Conservation (phyloP, 176 grass and related monocot species). For the Alopecurus myosuroides region DNA sequence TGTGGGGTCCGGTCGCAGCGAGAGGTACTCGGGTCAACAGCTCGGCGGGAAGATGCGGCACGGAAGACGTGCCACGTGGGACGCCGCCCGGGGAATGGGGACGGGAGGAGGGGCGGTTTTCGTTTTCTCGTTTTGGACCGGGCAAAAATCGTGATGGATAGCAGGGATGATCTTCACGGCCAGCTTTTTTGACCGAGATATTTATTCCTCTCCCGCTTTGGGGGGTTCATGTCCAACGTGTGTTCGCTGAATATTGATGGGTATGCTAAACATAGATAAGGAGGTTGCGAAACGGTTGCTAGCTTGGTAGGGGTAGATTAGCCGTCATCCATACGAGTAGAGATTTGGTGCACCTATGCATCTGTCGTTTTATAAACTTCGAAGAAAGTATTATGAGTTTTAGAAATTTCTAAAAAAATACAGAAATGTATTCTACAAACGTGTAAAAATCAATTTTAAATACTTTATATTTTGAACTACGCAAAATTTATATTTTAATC, state of each 20-base stretch:
- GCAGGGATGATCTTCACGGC: neutral
- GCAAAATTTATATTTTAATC: too few species aligned
- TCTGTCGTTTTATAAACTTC: too few species aligned
- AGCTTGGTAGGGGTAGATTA: too few species aligned
- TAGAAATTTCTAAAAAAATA: too few species aligned
- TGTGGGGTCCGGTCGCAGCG: neutral
- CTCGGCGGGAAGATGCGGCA: slow-evolving; percentile 22
- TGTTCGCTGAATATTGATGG: too few species aligned
- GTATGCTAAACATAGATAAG: neutral
- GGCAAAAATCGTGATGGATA: neutral
- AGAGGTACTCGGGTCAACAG: neutral
- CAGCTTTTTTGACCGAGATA: neutral
- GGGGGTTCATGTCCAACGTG: neutral
- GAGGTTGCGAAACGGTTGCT: too few species aligned
- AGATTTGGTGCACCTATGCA: too few species aligned
- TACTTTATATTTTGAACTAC: too few species aligned
- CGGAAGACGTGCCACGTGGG: slow-evolving; percentile 29
- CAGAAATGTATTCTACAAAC: too few species aligned
- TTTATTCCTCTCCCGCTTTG: neutral
- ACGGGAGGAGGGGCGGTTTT: neutral
- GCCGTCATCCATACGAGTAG: too few species aligned
- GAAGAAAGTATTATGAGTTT: too few species aligned
- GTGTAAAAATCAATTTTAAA: too few species aligned
- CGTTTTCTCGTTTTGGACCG: neutral
- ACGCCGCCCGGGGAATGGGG: neutral